Base-by-base conservation (phyloP, 2,329 filamentous ascomycete genomes). In the Aspergillus jensenii region DNA sequence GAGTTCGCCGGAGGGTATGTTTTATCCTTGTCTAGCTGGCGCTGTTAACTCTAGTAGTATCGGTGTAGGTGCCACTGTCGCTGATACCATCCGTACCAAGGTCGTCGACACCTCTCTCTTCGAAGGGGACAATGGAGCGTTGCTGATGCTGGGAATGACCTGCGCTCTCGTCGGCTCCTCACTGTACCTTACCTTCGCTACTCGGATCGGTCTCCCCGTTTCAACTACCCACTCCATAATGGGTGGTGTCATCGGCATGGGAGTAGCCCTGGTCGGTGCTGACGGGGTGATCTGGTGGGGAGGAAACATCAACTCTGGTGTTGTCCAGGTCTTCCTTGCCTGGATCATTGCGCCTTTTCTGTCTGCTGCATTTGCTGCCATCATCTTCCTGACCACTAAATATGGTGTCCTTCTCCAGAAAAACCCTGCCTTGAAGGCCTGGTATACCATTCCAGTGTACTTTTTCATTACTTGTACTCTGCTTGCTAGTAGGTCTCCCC, bases 161-260 rank as follows among this genome's bases (percentile, higher is more conserved):
- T 64, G 62, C 37, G 62, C 62, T 2, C 51, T 64, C 7, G 33
- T 56, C 8, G 53, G 47, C 33, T 64, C 62, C 4, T 61, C 62
- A 1, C 45, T 60, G 35, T 64, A 61, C 45, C 60, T 64, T 3
- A 64, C 58, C 12, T 23, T 62, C n/a, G 60, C 60, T 0, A 64
- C 62, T 0, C 55, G 44, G 19, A 33, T 64, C 35, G 62, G 62
- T 41, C 54, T 64, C n/a, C 62, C 62, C 9, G 60, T 62, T 7
- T 64, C 62, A 1, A 64, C 62, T 3, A 64, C 62, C 4, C 62
- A 64, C 43, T 64, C 62, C 6, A 64, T 64, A 43, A 53, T 64
- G 60, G 62, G 62, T 2, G 62, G 62, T 27, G 60, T 64, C 4
- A 60, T 64, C 19, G 62, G 62, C 4, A 62, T 64, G 62, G 62